Conservation (phyloP, 257 asterid genomes). For the Plantago elongata region DNA sequence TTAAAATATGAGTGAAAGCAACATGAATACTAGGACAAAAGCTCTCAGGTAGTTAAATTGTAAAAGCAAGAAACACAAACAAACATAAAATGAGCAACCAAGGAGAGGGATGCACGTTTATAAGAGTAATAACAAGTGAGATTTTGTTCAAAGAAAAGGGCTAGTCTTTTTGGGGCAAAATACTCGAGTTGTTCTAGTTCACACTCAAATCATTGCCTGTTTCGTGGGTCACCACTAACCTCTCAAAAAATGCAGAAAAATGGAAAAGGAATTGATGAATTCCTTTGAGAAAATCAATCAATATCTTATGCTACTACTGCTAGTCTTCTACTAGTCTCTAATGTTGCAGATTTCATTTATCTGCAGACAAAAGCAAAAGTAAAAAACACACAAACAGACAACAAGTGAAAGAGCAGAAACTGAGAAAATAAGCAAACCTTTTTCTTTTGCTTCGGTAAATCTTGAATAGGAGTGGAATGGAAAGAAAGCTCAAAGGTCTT, state of each 20-base stretch:
- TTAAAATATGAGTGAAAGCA: constrained; percentile 25
- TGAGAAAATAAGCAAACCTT: too few species aligned
- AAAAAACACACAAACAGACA: too few species aligned
- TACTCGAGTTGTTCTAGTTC: neutral
- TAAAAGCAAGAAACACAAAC: neutral
- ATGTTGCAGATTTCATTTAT: neutral
- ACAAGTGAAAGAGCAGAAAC: too few species aligned
- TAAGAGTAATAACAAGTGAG: constrained; percentile 11
- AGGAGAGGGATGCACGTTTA: constrained; percentile 22
- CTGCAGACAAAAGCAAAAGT: neutral
- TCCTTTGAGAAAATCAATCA: constrained; percentile 1
- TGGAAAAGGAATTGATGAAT: too few species aligned
- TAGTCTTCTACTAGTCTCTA: too few species aligned
- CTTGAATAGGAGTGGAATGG: too few species aligned
- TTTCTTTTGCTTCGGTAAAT: too few species aligned
- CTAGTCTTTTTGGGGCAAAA: constrained; percentile 24
- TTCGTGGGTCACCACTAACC: constrained; percentile 49
- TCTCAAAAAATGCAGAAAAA: too few species aligned
- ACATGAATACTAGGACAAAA: constrained; percentile 18
- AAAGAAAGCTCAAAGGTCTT: too few species aligned
- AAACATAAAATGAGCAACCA: constrained; percentile 21
- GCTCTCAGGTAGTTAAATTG: neutral
- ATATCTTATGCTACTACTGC: too few species aligned
- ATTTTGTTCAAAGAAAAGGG: constrained; percentile 11
- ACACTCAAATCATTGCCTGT: constrained; percentile 52